Percentiles rank a stretch among this genome's conserved stretches.
These are phyloP conservation scores for Nannochloropsis gaditana DNA, from an alignment of 108 stramenopile species.

Conservation along the genomic window DNA sequence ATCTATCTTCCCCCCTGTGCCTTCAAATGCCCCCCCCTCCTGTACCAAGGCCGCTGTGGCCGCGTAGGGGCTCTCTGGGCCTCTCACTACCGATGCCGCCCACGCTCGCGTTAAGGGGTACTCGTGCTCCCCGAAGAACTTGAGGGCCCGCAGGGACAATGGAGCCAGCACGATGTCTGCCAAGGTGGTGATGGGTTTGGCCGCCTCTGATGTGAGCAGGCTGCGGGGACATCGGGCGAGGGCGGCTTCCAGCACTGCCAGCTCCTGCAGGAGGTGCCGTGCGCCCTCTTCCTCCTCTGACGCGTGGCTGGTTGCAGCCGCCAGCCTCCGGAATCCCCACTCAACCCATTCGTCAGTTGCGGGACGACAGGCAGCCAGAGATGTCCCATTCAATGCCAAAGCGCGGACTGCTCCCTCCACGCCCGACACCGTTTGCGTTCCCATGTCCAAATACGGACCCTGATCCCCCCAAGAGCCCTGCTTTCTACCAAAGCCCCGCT, in stretches of 20 bases:
- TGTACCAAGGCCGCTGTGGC: not conserved
- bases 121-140: slow-evolving; percentile 5
- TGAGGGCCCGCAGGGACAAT: not conserved
- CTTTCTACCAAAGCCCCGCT: slow-evolving; percentile 19
- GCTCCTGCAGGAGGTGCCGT: not conserved
- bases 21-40: not conserved
- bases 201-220: not conserved
- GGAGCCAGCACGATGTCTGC: not conserved
- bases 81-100: not conserved
- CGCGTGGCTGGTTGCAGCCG: not conserved
- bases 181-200: not conserved
- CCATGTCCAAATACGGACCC: slow-evolving; percentile 9
- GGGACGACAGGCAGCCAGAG: not conserved
- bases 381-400: not conserved
- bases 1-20: not conserved
- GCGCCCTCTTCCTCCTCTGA: not conserved
- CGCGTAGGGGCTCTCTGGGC: not conserved
- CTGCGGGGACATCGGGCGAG: not conserved
- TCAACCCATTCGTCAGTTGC: not conserved
- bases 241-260: not conserved
- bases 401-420: not conserved
- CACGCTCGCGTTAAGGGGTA: not conserved
- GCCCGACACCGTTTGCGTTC: not conserved
- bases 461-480: not conserved
- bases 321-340: not conserved